Percentiles rank a stretch among this genome's conserved stretches.
Conservation (phyloP, 2,329 filamentous ascomycete genomes). For the Fusarium sp. region DNA sequence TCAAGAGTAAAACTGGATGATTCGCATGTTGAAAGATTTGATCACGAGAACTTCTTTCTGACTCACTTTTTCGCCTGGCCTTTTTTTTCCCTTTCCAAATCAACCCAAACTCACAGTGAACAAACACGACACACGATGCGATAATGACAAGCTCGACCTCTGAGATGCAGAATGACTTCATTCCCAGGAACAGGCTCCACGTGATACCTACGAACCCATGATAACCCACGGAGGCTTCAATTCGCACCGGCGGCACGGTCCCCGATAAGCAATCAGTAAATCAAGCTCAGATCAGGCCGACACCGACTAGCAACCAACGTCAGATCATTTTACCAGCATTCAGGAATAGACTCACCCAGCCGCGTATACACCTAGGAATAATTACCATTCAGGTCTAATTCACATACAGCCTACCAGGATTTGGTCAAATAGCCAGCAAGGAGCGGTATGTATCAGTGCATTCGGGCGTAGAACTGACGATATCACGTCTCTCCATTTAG, state of each 20-base stretch:
- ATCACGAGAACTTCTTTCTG: slow-evolving; percentile 26
- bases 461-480: slow-evolving; percentile 31
- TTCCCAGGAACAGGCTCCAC: slow-evolving; percentile 28
- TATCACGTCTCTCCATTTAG: slow-evolving; percentile 18
- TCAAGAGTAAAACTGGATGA: slow-evolving; percentile 27
- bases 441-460: slow-evolving; percentile 36
- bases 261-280: slow-evolving; percentile 4
- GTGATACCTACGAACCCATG: slow-evolving; percentile 31
- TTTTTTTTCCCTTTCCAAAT: neutral
- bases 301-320: slow-evolving; percentile 36
- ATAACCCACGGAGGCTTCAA: neutral
- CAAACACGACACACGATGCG: neutral
- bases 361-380: slow-evolving; percentile 10
- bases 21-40: slow-evolving; percentile 25
- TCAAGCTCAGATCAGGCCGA: slow-evolving; percentile 24
- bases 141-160: slow-evolving; percentile 3
- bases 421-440: neutral
- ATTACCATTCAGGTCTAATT: neutral
- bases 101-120: slow-evolving; percentile 10
- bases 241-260: slow-evolving; percentile 16
- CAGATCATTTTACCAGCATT: neutral
- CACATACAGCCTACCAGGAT: neutral
- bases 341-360: slow-evolving; percentile 15
- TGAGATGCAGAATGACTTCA: slow-evolving; percentile 24
- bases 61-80: slow-evolving; percentile 11